phyloP scores from a whole-genome alignment of 768 basidiomycete genomes.

The Stropharia rugosoannulata region DNA sequence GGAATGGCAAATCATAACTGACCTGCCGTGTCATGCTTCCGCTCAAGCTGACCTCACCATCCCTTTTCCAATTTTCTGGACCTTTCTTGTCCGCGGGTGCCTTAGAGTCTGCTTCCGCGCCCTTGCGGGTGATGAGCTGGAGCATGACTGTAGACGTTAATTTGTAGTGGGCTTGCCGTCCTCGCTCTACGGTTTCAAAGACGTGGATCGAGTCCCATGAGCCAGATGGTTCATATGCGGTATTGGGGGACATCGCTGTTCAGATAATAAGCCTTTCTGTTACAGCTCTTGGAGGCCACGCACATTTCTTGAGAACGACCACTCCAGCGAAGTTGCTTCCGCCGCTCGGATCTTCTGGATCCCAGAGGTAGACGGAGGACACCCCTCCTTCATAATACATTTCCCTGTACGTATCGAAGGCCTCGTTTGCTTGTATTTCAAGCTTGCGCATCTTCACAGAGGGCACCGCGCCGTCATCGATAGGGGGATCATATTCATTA shows the following conservation, averaged over 20 bases:
- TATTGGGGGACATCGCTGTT: slow-evolving; percentile 60
- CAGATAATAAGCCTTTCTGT: background rate
- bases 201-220: slow-evolving; percentile 99
- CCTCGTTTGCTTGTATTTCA: slow-evolving; percentile 92
- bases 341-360: slow-evolving; percentile 70
- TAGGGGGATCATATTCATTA: slow-evolving; percentile 89
- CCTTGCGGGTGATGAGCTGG: slow-evolving; percentile 66
- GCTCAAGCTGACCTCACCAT: slow-evolving; percentile 81
- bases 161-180: slow-evolving; percentile 93
- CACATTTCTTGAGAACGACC: slow-evolving; percentile 93
- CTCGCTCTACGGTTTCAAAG: slow-evolving; percentile 91
- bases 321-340: slow-evolving; percentile 91
- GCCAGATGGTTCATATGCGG: slow-evolving; percentile 66
- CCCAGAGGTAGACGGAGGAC: slow-evolving; percentile 97
- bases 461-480: slow-evolving; percentile 88
- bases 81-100: slow-evolving; percentile 37
- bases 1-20: slow-evolving; percentile 18
- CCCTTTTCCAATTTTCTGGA: slow-evolving; percentile 49
- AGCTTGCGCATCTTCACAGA: slow-evolving; percentile 83
- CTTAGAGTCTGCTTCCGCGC: slow-evolving; percentile 35
- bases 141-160: slow-evolving; percentile 97
- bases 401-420: slow-evolving; percentile 96
- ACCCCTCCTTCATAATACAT: slow-evolving; percentile 99
- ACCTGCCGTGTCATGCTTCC: slow-evolving; percentile 99
- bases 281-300: slow-evolving; percentile 14